Conservation (phyloP, 2,329 filamentous ascomycete species). For the Metarhizium album region DNA sequence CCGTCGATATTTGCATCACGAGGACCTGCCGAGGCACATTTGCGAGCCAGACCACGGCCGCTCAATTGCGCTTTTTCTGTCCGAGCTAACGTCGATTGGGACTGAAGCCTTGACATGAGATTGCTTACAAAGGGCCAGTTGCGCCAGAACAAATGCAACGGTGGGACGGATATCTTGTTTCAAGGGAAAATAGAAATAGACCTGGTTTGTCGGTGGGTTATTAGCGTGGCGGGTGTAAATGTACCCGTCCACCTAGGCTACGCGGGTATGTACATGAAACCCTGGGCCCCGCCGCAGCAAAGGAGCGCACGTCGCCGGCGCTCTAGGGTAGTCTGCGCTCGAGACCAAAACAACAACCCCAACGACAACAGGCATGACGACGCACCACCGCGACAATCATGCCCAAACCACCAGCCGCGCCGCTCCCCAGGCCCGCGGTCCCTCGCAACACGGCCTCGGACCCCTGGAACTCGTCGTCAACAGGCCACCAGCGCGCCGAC, state of each 20-base stretch:
- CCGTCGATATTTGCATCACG: neutral
- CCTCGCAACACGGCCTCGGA: slow-evolving; percentile 44
- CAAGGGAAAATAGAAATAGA: no score
- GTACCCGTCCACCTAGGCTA: no score
- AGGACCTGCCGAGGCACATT: neutral
- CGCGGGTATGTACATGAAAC: no score
- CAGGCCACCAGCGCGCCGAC: slow-evolving; percentile 71
- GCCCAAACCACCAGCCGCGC: slow-evolving; percentile 1
- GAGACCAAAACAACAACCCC: neutral
- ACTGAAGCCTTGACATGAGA: neutral
- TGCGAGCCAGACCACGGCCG: no score
- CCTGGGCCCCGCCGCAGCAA: no score
- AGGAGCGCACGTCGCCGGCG: no score
- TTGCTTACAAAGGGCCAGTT: neutral
- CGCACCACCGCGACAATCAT: neutral
- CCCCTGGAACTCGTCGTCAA: slow-evolving; percentile 62
- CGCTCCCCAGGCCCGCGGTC: slow-evolving; percentile 24
- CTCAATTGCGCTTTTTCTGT: no score
- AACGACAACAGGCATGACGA: neutral
- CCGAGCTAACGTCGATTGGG: no score
- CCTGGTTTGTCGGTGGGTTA: no score
- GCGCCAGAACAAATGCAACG: no score
- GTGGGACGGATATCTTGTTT: no score
- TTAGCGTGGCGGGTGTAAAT: no score
- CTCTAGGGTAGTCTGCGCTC: neutral